Conservation (phyloP, 2,329 filamentous ascomycete species). For the Samsoniella hepiali region DNA sequence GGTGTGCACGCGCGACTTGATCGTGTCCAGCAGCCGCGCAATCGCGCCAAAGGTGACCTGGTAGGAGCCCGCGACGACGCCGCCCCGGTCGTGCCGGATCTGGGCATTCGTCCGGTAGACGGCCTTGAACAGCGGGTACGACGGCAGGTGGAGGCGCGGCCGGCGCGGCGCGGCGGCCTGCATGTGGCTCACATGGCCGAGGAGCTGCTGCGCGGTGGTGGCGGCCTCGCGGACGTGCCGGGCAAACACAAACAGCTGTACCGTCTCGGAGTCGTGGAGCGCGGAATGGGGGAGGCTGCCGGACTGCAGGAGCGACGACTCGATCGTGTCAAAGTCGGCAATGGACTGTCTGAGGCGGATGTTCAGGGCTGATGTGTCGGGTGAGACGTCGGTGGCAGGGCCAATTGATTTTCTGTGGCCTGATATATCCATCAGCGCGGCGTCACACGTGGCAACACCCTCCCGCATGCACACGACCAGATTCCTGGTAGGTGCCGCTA, state of each 20-base stretch:
- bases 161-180: constrained; percentile 36
- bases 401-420: constrained; percentile 48
- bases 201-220: constrained; percentile 43
- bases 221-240: constrained; percentile 53
- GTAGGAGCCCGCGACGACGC: constrained; percentile 52
- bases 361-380: constrained; percentile 39
- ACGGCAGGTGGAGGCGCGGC: constrained; percentile 46
- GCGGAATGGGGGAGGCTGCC: constrained; percentile 44
- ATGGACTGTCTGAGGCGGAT: constrained; percentile 41
- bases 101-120: constrained; percentile 53
- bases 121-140: constrained; percentile 52
- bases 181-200: constrained; percentile 47
- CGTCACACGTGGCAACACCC: constrained; percentile 46
- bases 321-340: constrained; percentile 44
- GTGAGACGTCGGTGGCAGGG: constrained; percentile 39
- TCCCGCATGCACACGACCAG: constrained; percentile 46
- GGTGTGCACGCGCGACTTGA: constrained; percentile 38
- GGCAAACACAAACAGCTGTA: constrained; percentile 53
- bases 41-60: constrained; percentile 45
- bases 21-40: constrained; percentile 40
- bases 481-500: constrained; percentile 46
- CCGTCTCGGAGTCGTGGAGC: constrained; percentile 46
- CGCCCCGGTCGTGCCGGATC: constrained; percentile 57
- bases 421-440: constrained; percentile 52
- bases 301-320: constrained; percentile 45